Base-by-base conservation (phyloP, 1,284 basidiomycete genomes). In the Earliella scabrosa region DNA sequence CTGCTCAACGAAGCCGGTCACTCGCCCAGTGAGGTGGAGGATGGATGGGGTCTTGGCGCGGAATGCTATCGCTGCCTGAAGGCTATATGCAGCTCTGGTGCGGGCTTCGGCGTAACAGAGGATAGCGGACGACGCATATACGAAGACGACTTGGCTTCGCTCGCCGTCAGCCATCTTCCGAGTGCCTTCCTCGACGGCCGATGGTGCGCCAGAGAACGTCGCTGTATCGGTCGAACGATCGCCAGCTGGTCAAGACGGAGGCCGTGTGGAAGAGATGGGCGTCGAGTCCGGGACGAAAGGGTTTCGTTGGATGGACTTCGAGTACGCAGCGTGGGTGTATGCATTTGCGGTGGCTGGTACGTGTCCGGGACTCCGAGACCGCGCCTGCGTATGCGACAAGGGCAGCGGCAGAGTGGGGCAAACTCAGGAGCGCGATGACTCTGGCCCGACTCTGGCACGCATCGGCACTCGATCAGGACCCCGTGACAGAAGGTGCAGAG, bases 1-100 rank as follows among this genome's bases (percentile, higher is more conserved):
- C n/a, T n/a, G n/a, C n/a, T n/a, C n/a, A n/a, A n/a, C n/a, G n/a
- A n/a, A n/a, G n/a, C n/a, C n/a, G n/a, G n/a, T n/a, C n/a, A n/a
- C n/a, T n/a, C n/a, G n/a, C n/a, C n/a, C 63, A 63, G 83, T 92
- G 50, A 87, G 86, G 23, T 87, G 92, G 5, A 86, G 87, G 41
- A 90, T 71, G 4, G 89, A 85, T 6, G 79, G 78, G 61, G 85
- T 88, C 32, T 75, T 71, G 10, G 76, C 64, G 26, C 75, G 72
- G 73, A 96, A 86, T n/a, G n/a, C n/a, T n/a, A n/a, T 67, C 92
- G 89, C 23, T 78, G 69, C 32, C 73, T 72, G 58, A 94, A 68
- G 50, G 91, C 72, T 45, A 79, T 70, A 60, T 82, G 68, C 46
- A 92, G 64, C 53, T 71, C 76, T 11, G 91, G 90, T 11, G 81